Evolutionary conservation across 352 stramenopile genomes (phyloP), one percentile per base, ranked within the genome.

Genomic region (Phytopythium chamaehyphon): DNA sequence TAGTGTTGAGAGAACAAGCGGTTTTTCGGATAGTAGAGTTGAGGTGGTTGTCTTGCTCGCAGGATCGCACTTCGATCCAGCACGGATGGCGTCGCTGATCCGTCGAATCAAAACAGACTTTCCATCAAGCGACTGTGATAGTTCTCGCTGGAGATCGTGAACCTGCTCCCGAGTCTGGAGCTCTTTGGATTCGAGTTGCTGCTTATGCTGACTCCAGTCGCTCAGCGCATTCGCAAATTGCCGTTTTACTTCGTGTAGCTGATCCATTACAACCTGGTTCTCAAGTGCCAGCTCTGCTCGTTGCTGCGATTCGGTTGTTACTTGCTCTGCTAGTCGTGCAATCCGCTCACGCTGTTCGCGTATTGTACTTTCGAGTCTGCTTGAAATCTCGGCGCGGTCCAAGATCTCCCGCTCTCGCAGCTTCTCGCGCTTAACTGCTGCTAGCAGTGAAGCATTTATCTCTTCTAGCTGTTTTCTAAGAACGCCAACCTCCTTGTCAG

Each of bases 271-370:
- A 5, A 73, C 15, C 26, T 70, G 64, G 44, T 63, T 72, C 63
- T 88, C 75, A 10, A 86, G 46, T 18, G 82, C 73, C 9, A 74
- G 40, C 45, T 75, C 74, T 1, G 69, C 68, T 46, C 77, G 66
- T 1, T 43, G 33, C 36, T 89, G 72, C 0, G 72, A 68, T 37
- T 85, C 78, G 22, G 57, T 57, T 18, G 76, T 77, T 16, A 79
- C 54, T 38, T 88, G 72, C 6, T 69, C 57, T 6, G 86, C 76
- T 8, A 90, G 51, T 1, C 73, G 63, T 21, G 69, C 33, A 22
- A 89, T 79, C 18, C 78, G 65, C 18, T 87, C 75, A 19, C 83
- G 79, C 22, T 86, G 66, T 36, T 88, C 76, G 0, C 59, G 56
- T 6, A 65, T 43, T 0, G 80, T 49, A 3, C 55, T 47, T 21